These are phyloP conservation scores for Yamadazyma taylorii DNA, from an alignment of 1,139 yeast genomes.

Conservation along the genomic window DNA sequence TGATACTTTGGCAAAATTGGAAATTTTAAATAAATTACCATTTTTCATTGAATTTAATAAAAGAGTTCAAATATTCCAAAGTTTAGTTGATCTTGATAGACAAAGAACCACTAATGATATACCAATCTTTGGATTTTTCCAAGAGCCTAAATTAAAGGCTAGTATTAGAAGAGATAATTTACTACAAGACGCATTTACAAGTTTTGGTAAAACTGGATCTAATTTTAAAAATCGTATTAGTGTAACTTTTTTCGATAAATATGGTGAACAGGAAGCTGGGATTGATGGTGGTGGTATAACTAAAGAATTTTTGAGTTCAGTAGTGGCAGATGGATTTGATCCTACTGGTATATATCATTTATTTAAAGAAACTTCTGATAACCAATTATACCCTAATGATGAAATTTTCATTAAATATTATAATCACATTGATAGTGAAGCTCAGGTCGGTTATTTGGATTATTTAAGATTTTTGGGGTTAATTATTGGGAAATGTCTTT, in stretches of 20 bases:
- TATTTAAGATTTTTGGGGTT: conserved; percentile 70
- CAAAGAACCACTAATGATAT: conserved; percentile 19
- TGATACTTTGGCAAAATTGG: conserved; percentile 28
- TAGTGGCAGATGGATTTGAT: conserved; percentile 67
- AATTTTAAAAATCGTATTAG: conserved; percentile 59
- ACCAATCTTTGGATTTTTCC: conserved; percentile 17
- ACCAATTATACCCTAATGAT: conserved; percentile 76
- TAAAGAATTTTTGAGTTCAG: conserved; percentile 80
- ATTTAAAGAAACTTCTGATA: conserved; percentile 44
- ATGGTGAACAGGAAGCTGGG: conserved; percentile 81
- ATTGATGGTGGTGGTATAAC: conserved; percentile 98
- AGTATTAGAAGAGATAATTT: conserved; percentile 67
- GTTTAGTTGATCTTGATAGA: conserved; percentile 56
- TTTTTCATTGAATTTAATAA: conserved; percentile 75
- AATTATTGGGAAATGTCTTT: conserved; percentile 87
- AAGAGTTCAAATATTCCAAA: conserved; percentile 72
- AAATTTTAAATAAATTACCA: conserved; percentile 66
- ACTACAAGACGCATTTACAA: conserved; percentile 71
- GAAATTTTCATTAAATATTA: conserved; percentile 40
- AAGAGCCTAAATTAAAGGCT: conserved; percentile 36
- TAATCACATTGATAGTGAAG: conserved; percentile 26
- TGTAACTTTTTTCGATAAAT: conserved; percentile 68
- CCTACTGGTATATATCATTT: conserved; percentile 39
- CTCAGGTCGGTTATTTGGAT: conserved; percentile 33
- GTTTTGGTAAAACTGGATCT: conserved; percentile 43